These are phyloP conservation scores for Ogataea neopini DNA, from an alignment of 805 yeast genomes.

Conservation along the genomic window DNA sequence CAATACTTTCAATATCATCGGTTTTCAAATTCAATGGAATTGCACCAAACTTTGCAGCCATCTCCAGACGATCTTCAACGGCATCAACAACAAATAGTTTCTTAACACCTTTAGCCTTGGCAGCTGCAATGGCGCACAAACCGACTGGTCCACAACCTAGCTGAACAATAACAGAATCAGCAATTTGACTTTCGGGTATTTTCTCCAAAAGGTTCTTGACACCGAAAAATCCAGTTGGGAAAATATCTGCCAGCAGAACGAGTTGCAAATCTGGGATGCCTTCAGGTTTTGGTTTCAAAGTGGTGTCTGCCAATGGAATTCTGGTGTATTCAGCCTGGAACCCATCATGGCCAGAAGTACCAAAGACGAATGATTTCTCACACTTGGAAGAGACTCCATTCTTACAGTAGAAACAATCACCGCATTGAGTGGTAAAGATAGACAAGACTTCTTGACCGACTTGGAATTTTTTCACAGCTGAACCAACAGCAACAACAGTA, in stretches of 20 bases:
- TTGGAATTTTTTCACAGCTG: slow-evolving; percentile 34
- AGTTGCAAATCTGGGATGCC: slow-evolving; percentile 45
- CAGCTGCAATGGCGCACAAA: slow-evolving; percentile 48
- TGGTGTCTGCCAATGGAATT: slow-evolving; percentile 57
- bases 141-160: slow-evolving; percentile 66
- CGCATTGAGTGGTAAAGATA: slow-evolving; percentile 58
- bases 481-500: slow-evolving; percentile 42
- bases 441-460: slow-evolving; percentile 50
- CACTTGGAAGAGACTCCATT: slow-evolving; percentile 51
- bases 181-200: slow-evolving; percentile 14
- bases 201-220: slow-evolving; percentile 35
- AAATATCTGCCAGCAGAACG: slow-evolving; percentile 62
- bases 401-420: slow-evolving; percentile 57
- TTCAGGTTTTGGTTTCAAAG: slow-evolving; percentile 47
- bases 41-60: slow-evolving; percentile 46
- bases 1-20: slow-evolving; percentile 38
- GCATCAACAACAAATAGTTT: slow-evolving; percentile 50
- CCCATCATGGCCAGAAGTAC: slow-evolving; percentile 56
- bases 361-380: slow-evolving; percentile 46
- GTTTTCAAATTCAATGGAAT: slow-evolving; percentile 46
- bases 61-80: slow-evolving; percentile 46
- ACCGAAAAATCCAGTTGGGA: slow-evolving; percentile 58
- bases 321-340: slow-evolving; percentile 64
- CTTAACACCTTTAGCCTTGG: slow-evolving; percentile 45
- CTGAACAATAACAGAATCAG: slow-evolving; percentile 43